Evolutionary conservation across 2,329 filamentous ascomycete species (phyloP), one percentile per base, ranked within the genome.

Genomic region (Aspergillus eucalypticola): DNA sequence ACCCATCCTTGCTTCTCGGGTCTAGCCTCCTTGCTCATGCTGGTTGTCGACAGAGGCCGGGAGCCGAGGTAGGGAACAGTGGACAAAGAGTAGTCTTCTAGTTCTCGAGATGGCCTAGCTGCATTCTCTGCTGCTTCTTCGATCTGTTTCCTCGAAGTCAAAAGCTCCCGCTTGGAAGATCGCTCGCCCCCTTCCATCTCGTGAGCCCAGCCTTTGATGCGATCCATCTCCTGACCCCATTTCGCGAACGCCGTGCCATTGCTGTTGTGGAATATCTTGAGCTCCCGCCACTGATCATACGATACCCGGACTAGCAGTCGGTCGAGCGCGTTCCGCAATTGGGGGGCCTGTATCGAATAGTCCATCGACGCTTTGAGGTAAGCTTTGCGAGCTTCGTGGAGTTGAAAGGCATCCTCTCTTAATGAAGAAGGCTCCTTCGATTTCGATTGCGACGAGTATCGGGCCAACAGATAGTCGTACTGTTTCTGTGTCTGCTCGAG

Each of bases 361-460:
- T 99, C 95, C 86, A 99, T 88, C 13, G 91, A 93, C 1, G 93
- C 90, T 73, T 92, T 94, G 46, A 98, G 82, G 74, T 99, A 99
- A 32, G 88, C 86, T 71, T 95, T 96, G 60, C 94, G 87, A 23
- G 91, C 90, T 80, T 98, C 95, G 73, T 96, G 95, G 39, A 98
- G 86, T 73, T 95, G 89, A 71, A 99, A 99, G 0, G 95, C 95
- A 76, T 99, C 95, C 75, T 99, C 95, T 61, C 95, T 86, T 58
- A 99, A 81, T 1, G 92, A 86, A 0, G 92, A 97, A 0, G 94
- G 86, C 76, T 99, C 95, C 77, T 98, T 99, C 5, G 91, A 89
- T 81, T 97, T 98, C 66, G 88, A 90, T 76, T 97, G 92, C 3
- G 85, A 82, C 5, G 92, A 85, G 72, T 96, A 98, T 60, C 93